A percentile compares a stretch with the other conserved stretches of the same genome.
Conservation (phyloP, 306 rosid species). For the Gynostemma pentaphyllum region DNA sequence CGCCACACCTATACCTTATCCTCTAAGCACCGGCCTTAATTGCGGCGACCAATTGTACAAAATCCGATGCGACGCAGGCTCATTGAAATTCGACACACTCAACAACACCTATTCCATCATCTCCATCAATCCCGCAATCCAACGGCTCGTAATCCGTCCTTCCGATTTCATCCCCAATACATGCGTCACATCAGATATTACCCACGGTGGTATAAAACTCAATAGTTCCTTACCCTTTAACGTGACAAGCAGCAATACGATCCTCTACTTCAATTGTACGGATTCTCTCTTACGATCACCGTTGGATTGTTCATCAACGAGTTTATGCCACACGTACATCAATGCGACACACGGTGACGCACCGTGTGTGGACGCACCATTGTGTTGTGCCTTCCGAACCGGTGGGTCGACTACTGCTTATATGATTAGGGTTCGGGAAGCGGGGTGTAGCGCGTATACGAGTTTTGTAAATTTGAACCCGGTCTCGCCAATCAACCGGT, state of each 20-base stretch:
- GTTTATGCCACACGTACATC: slow-evolving; percentile 47
- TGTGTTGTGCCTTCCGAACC: slow-evolving; percentile 51
- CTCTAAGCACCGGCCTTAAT: slow-evolving; percentile 39
- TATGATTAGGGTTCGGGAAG: slow-evolving; percentile 42
- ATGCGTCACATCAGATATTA: slow-evolving; percentile 51
- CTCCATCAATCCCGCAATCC: slow-evolving; percentile 35
- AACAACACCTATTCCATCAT: slow-evolving; percentile 61
- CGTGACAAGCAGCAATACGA: slow-evolving; percentile 68
- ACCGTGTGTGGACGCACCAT: slow-evolving; percentile 19
- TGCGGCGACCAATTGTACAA: slow-evolving; percentile 66
- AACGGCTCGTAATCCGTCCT: slow-evolving; percentile 52
- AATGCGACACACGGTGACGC: too few species aligned
- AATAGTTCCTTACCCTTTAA: slow-evolving; percentile 55
- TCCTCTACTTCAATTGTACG: slow-evolving; percentile 67
- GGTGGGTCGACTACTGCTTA: slow-evolving; percentile 72
- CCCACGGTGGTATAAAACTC: slow-evolving; percentile 43
- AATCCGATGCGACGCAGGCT: slow-evolving; percentile 36
- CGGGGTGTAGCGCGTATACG: slow-evolving; percentile 68
- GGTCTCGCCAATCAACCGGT: slow-evolving; percentile 18
- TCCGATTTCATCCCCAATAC: slow-evolving; percentile 27
- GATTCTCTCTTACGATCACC: slow-evolving; percentile 43
- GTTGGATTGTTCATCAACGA: slow-evolving; percentile 44
- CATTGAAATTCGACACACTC: slow-evolving; percentile 45
- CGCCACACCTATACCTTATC: slow-evolving; percentile 52
- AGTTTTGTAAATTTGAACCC: slow-evolving; percentile 60